Conservation (phyloP, 148 eudicot genomes). For the Vaccinium darrowii region DNA sequence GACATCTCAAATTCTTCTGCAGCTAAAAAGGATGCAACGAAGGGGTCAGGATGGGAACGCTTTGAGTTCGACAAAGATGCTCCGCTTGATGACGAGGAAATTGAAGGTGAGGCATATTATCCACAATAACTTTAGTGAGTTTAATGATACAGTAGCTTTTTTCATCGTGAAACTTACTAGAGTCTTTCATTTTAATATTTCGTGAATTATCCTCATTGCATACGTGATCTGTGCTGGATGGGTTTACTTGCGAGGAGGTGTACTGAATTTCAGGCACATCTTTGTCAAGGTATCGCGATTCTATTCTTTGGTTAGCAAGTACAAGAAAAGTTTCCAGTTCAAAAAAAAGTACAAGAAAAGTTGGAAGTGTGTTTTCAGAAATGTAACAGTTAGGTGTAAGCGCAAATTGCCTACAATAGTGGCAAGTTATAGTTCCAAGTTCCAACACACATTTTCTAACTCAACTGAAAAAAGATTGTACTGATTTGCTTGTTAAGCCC, state of each 20-base stretch:
- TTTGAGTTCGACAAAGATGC: constrained; percentile 96
- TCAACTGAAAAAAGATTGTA: not conserved
- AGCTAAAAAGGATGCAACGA: constrained; percentile 72
- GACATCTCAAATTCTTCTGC: constrained; percentile 23
- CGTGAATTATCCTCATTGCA: not conserved
- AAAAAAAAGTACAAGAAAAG: not conserved
- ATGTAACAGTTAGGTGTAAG: not conserved
- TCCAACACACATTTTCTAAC: not conserved
- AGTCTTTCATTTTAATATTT: not conserved
- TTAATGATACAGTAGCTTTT: not conserved
- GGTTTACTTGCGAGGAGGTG: not conserved
- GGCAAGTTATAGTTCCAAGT: not conserved
- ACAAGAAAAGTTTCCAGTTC: not conserved
- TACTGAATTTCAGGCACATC: not conserved
- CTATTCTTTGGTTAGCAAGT: not conserved
- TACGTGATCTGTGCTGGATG: not conserved
- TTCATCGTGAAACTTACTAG: not conserved
- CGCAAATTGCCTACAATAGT: not conserved
- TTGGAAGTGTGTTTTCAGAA: not conserved
- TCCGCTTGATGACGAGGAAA: constrained; percentile 81
- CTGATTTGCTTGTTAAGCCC: not conserved
- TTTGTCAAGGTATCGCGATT: not conserved
- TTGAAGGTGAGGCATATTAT: constrained; percentile 58
- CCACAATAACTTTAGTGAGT: constrained; percentile 2
- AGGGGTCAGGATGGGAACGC: constrained; percentile 89